A percentile compares a stretch with the other conserved stretches of the same genome.
phyloP scores from a whole-genome alignment of 352 stramenopile genomes.

The Phytophthora aleatoria region DNA sequence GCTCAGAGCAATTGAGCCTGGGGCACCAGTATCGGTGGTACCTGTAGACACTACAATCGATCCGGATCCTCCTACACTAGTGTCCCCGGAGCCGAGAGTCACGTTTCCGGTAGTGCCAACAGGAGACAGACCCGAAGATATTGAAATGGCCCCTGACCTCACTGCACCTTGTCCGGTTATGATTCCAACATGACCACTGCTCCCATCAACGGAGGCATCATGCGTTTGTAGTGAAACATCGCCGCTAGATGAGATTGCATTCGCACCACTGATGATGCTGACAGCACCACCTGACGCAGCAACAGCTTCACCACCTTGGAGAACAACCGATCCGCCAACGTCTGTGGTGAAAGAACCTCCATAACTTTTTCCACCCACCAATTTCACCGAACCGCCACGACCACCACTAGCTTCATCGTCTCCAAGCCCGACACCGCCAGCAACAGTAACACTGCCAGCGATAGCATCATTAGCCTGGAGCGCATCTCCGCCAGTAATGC shows the following conservation, averaged over 20 bases:
- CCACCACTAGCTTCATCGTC: conserved; percentile 46
- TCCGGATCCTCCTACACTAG: conserved; percentile 30
- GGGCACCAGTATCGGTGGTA: conserved; percentile 17
- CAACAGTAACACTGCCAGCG: conserved; percentile 44
- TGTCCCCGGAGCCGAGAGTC: conserved; percentile 32
- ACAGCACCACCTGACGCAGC: conserved; percentile 53
- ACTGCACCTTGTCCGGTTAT: conserved; percentile 31
- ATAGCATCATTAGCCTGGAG: conserved; percentile 41
- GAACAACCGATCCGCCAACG: conserved; percentile 44
- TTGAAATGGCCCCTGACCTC: conserved; percentile 28
- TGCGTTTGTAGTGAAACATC: conserved; percentile 44
- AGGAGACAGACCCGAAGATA: conserved; percentile 33
- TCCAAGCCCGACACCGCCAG: conserved; percentile 44
- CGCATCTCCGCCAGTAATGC: conserved; percentile 46
- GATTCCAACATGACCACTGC: conserved; percentile 41
- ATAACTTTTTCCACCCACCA: conserved; percentile 53
- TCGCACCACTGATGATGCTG: conserved; percentile 49
- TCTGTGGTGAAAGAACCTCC: conserved; percentile 43
- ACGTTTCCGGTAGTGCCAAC: conserved; percentile 37
- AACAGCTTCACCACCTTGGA: conserved; percentile 46
- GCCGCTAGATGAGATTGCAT: conserved; percentile 53
- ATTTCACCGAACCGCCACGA: conserved; percentile 43
- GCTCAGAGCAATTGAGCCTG: conserved; percentile 35
- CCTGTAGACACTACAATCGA: conserved; percentile 36
- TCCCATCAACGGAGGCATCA: conserved; percentile 33